Evolutionary conservation across 1,284 basidiomycete species (phyloP).

Genomic region (Pyrrhoderma noxium): DNA sequence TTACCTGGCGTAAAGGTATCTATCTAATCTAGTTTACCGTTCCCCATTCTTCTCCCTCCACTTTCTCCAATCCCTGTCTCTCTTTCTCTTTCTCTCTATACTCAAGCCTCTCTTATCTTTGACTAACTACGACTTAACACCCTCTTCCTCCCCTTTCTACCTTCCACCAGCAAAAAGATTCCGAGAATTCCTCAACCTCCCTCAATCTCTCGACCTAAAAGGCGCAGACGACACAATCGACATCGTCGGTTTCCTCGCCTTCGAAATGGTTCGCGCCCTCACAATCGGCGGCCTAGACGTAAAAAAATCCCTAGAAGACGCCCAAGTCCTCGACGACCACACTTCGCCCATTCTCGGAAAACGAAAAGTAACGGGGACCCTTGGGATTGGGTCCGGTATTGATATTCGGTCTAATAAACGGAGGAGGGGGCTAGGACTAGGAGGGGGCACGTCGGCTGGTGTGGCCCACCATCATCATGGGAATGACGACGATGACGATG

Average conservation of each 20-base stretch:
- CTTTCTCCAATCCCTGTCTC: not conserved
- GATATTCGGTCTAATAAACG: no score
- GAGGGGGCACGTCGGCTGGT: no score
- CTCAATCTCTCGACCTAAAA: slow-evolving; percentile 81
- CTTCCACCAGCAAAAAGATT: slow-evolving; percentile 83
- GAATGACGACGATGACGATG: no score
- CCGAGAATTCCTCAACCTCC: slow-evolving; percentile 92
- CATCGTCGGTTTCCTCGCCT: slow-evolving; percentile 93
- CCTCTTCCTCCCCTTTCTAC: not conserved
- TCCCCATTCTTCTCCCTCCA: slow-evolving; percentile 11
- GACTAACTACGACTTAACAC: not conserved
- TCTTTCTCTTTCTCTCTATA: no score
- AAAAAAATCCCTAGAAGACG: slow-evolving; percentile 72
- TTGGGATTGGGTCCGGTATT: no score
- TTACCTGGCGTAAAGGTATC: slow-evolving; percentile 92
- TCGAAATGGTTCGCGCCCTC: slow-evolving; percentile 93
- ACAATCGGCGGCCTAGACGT: slow-evolving; percentile 82
- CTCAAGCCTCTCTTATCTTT: no score
- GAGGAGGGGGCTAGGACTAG: no score
- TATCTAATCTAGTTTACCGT: no score
- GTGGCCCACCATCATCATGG: no score
- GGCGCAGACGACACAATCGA: slow-evolving; percentile 95
- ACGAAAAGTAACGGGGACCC: slow-evolving; percentile 53
- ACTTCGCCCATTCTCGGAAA: slow-evolving; percentile 55
- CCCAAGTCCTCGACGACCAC: slow-evolving; percentile 59